Base-by-base conservation (phyloP, 257 asterid species). In the Galeopsis tetrahit region DNA sequence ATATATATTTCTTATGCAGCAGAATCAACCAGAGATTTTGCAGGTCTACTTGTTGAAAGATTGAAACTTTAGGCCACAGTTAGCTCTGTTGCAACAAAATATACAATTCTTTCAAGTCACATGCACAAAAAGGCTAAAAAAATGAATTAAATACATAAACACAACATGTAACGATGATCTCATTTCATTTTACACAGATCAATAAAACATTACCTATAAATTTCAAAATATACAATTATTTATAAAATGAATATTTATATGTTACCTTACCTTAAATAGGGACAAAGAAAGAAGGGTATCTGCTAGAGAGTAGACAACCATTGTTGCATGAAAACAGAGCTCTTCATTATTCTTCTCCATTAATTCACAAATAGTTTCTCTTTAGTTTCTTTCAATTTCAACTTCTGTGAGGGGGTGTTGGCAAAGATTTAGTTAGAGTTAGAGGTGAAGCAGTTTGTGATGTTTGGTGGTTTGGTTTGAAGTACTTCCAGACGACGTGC, bases 401-500 rank as follows among this genome's bases (percentile, higher is more conserved):
- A 21, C 28, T 21, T 21, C 28, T 42, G 38, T 21, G 70, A 11
- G 58, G 32, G 56, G 13, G 8, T 7, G 8, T 6, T 15, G 33
- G 33, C 10, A 31, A 66, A 66, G 49, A 55, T 43, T 65, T 55
- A 53, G 67, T 40, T 31, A 21, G 70, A 53, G 67, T 40, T 31
- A 21, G 70, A 58, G 59, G 6, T 10, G 69, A 71, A 76, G 68
- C 77, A 59, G 40, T 28, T 62, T 40, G 31, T 42, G 51, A 6
- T 31, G 55, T 48, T 43, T 52, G 48, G 68, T 68, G 49, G 28
- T 21, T 21, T 21, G 28, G 28, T 21, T 44, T 58, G 78, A 48
- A 72, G 1, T 21, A 21, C 28, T 21, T 21, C 1, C 28, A 21
- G 28, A 21, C 28, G 89, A 82, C 89, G 86, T 84, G 89, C 85